Conservation (phyloP, 2,329 filamentous ascomycete species). For the Arthroderma uncinatum region DNA sequence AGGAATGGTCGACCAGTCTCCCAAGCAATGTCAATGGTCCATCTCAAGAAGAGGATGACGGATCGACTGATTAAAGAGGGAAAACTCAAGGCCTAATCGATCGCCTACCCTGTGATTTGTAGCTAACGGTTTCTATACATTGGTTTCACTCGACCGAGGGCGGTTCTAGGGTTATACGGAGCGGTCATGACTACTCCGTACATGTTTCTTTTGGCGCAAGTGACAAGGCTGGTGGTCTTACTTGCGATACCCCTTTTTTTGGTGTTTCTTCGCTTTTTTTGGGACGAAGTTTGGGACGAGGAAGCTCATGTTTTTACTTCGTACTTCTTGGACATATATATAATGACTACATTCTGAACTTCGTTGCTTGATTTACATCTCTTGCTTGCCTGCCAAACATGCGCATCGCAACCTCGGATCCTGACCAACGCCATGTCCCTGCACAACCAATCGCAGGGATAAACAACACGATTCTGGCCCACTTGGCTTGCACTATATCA, state of each 20-base stretch:
- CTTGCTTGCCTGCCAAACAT: neutral
- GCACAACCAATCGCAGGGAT: slow-evolving; percentile 1
- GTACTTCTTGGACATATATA: neutral
- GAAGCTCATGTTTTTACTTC: neutral
- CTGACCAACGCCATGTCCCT: neutral
- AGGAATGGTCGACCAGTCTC: neutral
- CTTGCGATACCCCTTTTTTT: neutral
- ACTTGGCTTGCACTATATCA: neutral
- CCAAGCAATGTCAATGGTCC: neutral
- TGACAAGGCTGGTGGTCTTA: neutral
- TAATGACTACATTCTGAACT: neutral
- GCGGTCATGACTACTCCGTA: neutral
- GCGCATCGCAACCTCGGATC: neutral
- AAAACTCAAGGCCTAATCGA: neutral
- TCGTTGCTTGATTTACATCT: neutral
- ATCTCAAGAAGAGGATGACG: neutral
- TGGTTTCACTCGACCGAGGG: neutral
- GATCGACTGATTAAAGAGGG: neutral
- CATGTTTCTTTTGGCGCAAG: neutral
- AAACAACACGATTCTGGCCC: neutral
- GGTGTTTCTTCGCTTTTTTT: neutral
- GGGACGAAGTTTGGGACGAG: neutral
- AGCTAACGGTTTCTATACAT: neutral
- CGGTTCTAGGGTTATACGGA: neutral
- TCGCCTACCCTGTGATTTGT: neutral